These are phyloP conservation scores for Ampelomyces quisqualis DNA, from an alignment of 2,329 filamentous ascomycete species.

Conservation along the genomic window DNA sequence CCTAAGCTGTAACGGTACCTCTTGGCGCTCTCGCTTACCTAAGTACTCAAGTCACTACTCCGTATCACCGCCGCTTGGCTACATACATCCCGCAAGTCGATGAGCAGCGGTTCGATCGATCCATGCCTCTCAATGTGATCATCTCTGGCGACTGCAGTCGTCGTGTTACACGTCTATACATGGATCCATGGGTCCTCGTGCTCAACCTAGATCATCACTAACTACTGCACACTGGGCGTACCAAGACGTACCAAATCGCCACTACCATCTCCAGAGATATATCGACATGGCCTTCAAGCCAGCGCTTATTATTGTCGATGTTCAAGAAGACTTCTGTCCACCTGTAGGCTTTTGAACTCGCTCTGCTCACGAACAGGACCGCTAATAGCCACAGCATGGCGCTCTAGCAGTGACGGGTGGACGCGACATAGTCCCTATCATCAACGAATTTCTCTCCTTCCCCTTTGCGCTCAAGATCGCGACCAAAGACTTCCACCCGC, in stretches of 20 bases:
- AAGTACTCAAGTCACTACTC: background rate
- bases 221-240: background rate
- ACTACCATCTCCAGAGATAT: too few species aligned
- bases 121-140: too few species aligned
- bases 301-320: constrained; percentile 75
- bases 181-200: too few species aligned
- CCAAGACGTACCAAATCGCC: too few species aligned
- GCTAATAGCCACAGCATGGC: constrained; percentile 61
- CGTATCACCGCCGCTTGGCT: too few species aligned
- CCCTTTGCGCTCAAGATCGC: constrained; percentile 75
- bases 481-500: constrained; percentile 91
- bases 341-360: constrained; percentile 63
- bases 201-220: background rate
- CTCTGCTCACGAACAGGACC: background rate
- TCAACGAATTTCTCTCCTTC: constrained; percentile 73
- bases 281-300: constrained; percentile 44
- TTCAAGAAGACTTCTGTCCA: constrained; percentile 94
- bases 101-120: too few species aligned
- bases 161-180: too few species aligned
- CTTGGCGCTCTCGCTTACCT: constrained; percentile 24
- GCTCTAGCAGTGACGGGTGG: constrained; percentile 78
- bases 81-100: too few species aligned
- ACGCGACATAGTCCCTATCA: constrained; percentile 65
- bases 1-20: constrained; percentile 15
- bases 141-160: too few species aligned